Conservation (phyloP, 2,329 filamentous ascomycete species). For the Trichoderma cornu-damae region DNA sequence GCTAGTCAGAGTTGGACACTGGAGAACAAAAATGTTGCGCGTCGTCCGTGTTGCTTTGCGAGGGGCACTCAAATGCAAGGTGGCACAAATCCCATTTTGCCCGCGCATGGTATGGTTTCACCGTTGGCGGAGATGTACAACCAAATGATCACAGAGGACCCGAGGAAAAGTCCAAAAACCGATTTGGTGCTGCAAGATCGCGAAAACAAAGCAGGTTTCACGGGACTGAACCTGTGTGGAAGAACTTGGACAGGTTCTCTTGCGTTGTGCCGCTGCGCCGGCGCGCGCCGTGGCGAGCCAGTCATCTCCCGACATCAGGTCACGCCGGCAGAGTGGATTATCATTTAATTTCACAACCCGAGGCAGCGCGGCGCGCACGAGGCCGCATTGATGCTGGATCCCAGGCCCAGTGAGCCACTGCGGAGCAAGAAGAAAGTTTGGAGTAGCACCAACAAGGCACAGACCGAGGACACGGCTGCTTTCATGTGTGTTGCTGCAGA, state of each 20-base stretch:
- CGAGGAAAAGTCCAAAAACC: not conserved
- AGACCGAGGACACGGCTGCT: not conserved
- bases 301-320: slow-evolving; percentile 5
- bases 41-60: not conserved
- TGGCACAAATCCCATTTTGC: not conserved
- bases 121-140: slow-evolving; percentile 3
- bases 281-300: not conserved
- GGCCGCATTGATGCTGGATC: not conserved
- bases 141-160: not conserved
- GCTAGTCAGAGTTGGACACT: not conserved
- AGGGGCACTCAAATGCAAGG: not conserved
- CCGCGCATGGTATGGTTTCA: slow-evolving; percentile 10
- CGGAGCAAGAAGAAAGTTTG: not conserved
- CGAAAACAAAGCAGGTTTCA: slow-evolving; percentile 5
- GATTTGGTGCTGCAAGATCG: slow-evolving; percentile 12
- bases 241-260: not conserved
- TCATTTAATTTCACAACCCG: slow-evolving; percentile 3
- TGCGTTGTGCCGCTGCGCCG: not conserved
- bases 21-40: not conserved
- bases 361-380: slow-evolving; percentile 2
- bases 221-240: not conserved
- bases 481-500: not conserved
- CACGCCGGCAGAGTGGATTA: slow-evolving; percentile 9
- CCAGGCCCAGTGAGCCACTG: not conserved
- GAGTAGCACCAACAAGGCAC: not conserved